phyloP scores from a whole-genome alignment of 805 yeast species.

The Hanseniaspora taiwanica region DNA sequence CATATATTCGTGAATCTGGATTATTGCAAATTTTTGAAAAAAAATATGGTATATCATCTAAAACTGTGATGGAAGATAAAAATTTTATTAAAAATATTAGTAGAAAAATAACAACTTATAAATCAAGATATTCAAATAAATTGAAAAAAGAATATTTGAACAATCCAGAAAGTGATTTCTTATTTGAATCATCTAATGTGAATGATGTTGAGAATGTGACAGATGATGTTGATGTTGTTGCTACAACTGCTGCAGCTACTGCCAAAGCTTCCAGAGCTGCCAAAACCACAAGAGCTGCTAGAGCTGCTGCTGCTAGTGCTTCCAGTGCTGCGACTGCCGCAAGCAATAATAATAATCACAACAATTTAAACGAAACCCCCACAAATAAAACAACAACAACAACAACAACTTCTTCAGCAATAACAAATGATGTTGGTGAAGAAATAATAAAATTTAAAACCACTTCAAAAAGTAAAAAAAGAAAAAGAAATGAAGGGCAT shows the following conservation, averaged over 20 bases:
- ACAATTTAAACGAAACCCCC: neutral
- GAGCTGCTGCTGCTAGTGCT: neutral
- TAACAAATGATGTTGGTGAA: too few relatives aligned
- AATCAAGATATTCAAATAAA: conserved; percentile 23
- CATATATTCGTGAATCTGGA: conserved; percentile 23
- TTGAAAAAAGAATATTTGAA: conserved; percentile 18
- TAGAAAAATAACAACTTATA: conserved; percentile 24
- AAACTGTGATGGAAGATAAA: conserved; percentile 12
- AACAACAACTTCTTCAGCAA: neutral
- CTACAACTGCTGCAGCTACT: too few relatives aligned
- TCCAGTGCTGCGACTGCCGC: too few relatives aligned
- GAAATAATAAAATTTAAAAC: too few relatives aligned
- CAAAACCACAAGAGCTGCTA: too few relatives aligned
- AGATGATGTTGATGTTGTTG: too few relatives aligned
- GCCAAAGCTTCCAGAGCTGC: too few relatives aligned
- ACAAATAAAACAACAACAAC: neutral
- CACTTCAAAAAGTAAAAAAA: too few relatives aligned
- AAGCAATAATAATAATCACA: neutral
- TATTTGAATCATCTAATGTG: too few relatives aligned
- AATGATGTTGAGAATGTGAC: too few relatives aligned
- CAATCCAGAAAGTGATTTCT: neutral
- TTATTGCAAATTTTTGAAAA: conserved; percentile 18
- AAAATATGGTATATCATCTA: conserved; percentile 19
- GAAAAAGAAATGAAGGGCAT: too few relatives aligned
- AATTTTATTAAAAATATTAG: conserved; percentile 15